Evolutionary conservation across 2,329 filamentous ascomycete genomes (phyloP).

Genomic region (Paracamarosporium sp.): DNA sequence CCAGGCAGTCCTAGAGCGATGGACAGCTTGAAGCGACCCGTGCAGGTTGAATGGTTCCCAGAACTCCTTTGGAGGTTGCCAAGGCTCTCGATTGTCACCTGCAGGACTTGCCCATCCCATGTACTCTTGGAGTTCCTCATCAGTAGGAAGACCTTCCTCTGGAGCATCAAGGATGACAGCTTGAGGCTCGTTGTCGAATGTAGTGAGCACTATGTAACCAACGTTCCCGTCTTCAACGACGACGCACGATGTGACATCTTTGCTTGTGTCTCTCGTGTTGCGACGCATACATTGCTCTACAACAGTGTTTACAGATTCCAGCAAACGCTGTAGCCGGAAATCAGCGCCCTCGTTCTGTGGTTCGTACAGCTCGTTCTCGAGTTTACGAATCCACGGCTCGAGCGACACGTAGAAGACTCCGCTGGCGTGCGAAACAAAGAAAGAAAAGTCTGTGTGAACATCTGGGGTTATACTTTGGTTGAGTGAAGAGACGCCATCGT

Average conservation of each 20-base stretch:
- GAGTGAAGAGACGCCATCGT: conserved; percentile 40
- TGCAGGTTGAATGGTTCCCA: conserved; percentile 65
- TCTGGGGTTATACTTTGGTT: conserved; percentile 65
- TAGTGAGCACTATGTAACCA: conserved; percentile 64
- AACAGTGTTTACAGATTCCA: conserved; percentile 58
- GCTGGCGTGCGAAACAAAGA: conserved; percentile 63
- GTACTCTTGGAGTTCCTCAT: conserved; percentile 35
- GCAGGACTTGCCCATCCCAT: conserved; percentile 24
- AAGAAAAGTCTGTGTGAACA: conserved; percentile 61
- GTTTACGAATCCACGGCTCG: conserved; percentile 61
- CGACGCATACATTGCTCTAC: conserved; percentile 57
- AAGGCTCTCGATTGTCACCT: conserved; percentile 68
- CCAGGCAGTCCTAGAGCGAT: conserved; percentile 66
- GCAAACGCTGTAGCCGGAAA: conserved; percentile 64
- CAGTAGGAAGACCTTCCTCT: conserved; percentile 35
- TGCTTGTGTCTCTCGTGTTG: conserved; percentile 26
- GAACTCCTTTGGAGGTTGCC: conserved; percentile 68
- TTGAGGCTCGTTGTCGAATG: conserved; percentile 54
- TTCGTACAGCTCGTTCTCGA: conserved; percentile 64
- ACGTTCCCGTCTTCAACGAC: conserved; percentile 63
- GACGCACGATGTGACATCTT: conserved; percentile 55
- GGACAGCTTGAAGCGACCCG: conserved; percentile 64
- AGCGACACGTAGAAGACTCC: conserved; percentile 64
- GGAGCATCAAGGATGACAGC: conserved; percentile 61
- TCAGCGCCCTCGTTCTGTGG: conserved; percentile 59